Evolutionary conservation across 345 rosid genomes (phyloP).

Genomic region (Hibiscus trionum): DNA sequence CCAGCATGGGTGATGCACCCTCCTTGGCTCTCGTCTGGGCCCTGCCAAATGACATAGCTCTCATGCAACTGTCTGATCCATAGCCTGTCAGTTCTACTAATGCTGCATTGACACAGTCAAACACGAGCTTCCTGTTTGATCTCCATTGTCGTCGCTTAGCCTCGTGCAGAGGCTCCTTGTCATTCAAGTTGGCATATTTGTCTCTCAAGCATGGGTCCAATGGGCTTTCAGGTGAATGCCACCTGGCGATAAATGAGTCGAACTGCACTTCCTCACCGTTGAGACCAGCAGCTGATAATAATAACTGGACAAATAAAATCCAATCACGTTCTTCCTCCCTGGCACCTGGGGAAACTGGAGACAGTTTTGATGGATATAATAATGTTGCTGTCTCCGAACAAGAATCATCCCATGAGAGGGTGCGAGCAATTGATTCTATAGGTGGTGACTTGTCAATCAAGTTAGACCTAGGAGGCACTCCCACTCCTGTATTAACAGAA

Average conservation of each 20-base stretch:
- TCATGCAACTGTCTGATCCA: conserved; percentile 22
- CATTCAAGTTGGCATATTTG: conserved; percentile 31
- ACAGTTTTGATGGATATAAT: conserved; percentile 28
- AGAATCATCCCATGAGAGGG: conserved; percentile 54
- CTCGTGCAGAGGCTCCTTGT: conserved; percentile 53
- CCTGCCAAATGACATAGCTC: conserved; percentile 19
- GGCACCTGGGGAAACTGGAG: conserved; percentile 19
- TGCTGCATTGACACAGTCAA: conserved; percentile 65
- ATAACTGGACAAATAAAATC: conserved; percentile 41
- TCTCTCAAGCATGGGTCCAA: conserved; percentile 66
- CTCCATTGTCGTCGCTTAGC: conserved; percentile 59
- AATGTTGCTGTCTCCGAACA: conserved; percentile 26
- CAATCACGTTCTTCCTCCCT: conserved; percentile 58
- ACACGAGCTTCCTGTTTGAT: conserved; percentile 55
- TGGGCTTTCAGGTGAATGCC: conserved; percentile 75
- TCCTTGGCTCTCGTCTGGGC: conserved; percentile 8
- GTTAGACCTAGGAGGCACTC: conserved; percentile 41
- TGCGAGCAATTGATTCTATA: conserved; percentile 59
- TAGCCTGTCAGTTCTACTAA: conserved; percentile 35
- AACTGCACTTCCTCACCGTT: conserved; percentile 31
- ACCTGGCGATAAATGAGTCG: conserved; percentile 31
- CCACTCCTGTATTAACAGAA: conserved; percentile 33
- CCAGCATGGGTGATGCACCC: conserved; percentile 25
- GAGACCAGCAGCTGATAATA: conserved; percentile 50
- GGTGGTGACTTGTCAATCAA: conserved; percentile 77